Percentiles rank a stretch among this genome's conserved stretches.
Conservation (phyloP, 108 stramenopile genomes). For the Schizochytrium sp. region DNA sequence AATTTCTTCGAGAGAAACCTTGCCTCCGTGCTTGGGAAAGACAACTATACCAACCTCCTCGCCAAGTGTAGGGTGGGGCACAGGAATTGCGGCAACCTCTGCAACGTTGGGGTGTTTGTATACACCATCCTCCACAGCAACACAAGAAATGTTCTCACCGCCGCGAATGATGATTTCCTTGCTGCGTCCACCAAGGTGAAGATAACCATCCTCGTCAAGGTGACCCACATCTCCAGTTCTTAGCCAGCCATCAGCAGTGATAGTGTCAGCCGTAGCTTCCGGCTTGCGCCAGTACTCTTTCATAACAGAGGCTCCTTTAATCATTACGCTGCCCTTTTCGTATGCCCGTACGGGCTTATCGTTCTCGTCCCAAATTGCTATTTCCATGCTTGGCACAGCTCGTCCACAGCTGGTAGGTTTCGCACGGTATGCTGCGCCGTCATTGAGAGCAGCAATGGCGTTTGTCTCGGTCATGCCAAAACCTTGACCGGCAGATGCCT, state of each 20-base stretch:
- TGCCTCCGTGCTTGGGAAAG: slow-evolving; percentile 32
- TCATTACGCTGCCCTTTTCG: slow-evolving; percentile 48
- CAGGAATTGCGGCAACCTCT: not conserved
- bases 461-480: slow-evolving; percentile 64
- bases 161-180: slow-evolving; percentile 69
- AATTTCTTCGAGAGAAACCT: not conserved
- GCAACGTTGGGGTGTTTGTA: slow-evolving; percentile 60
- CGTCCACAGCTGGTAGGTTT: slow-evolving; percentile 26
- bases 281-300: slow-evolving; percentile 87
- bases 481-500: slow-evolving; percentile 37
- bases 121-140: slow-evolving; percentile 65
- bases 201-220: slow-evolving; percentile 81
- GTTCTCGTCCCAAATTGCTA: slow-evolving; percentile 46
- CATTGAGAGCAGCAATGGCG: slow-evolving; percentile 23
- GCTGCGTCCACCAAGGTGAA: slow-evolving; percentile 86
- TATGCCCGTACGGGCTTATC: not conserved
- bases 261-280: slow-evolving; percentile 84
- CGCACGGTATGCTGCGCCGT: not conserved
- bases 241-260: slow-evolving; percentile 86
- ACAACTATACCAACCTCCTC: slow-evolving; percentile 58
- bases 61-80: slow-evolving; percentile 31
- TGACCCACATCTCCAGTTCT: slow-evolving; percentile 87
- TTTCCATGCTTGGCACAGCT: not conserved
- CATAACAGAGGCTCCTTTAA: slow-evolving; percentile 66
- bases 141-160: slow-evolving; percentile 64